These are phyloP conservation scores for Ampelocalamus luodianensis DNA, from an alignment of 176 grass and related monocot species.

Conservation along the genomic window DNA sequence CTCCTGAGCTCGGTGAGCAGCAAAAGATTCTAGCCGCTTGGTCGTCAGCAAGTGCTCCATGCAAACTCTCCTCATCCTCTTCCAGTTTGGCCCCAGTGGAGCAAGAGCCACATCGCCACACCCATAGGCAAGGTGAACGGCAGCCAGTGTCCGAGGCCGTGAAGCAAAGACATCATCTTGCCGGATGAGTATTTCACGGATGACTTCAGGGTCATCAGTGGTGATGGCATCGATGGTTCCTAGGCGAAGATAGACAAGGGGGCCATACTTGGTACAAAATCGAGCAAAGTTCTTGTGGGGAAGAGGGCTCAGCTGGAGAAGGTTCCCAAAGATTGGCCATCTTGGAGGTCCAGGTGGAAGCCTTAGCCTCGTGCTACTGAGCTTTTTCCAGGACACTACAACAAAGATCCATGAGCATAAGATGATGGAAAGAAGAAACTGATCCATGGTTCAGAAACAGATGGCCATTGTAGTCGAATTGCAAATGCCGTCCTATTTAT, in stretches of 20 bases:
- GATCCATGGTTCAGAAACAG: constrained; percentile 51
- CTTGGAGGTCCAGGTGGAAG: constrained; percentile 81
- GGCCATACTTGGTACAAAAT: constrained; percentile 73
- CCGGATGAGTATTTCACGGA: constrained; percentile 83
- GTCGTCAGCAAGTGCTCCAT: constrained; percentile 93
- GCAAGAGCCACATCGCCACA: constrained; percentile 75
- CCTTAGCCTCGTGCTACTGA: constrained; percentile 45
- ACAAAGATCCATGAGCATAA: constrained; percentile 56
- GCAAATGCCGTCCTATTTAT: constrained; percentile 51
- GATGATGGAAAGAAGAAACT: constrained; percentile 54
- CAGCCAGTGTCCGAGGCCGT: constrained; percentile 75
- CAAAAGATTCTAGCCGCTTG: constrained; percentile 71
- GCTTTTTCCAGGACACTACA: constrained; percentile 49
- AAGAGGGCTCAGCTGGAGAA: constrained; percentile 74
- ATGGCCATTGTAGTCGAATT: constrained; percentile 39
- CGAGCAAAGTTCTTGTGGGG: constrained; percentile 88
- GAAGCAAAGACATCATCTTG: constrained; percentile 93
- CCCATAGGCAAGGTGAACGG: constrained; percentile 76
- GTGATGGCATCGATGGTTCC: constrained; percentile 85
- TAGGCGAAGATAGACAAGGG: constrained; percentile 88
- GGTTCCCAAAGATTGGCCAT: constrained; percentile 84
- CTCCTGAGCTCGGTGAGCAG: constrained; percentile 64
- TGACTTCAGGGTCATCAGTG: constrained; percentile 83
- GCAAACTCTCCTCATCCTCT: constrained; percentile 83
- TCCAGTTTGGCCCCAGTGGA: constrained; percentile 83